Evolutionary conservation across 805 yeast genomes (phyloP).

Genomic region (Lachancea nothofagi): DNA sequence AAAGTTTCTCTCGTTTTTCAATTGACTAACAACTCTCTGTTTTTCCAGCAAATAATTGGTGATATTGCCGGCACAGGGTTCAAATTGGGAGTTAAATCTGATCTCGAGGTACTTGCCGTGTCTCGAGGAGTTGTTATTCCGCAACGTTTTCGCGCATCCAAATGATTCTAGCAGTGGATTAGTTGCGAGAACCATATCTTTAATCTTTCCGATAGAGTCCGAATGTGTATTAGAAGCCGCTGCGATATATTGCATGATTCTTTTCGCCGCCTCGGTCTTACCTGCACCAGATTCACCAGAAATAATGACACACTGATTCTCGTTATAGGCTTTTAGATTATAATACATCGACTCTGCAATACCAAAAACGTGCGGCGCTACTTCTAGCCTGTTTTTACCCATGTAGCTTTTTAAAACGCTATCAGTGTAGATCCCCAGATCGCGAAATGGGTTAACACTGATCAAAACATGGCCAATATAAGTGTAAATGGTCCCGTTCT

Average conservation of each 20-base stretch:
- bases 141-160: slow-evolving; percentile 96
- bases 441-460: slow-evolving; percentile 94
- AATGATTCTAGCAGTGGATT: slow-evolving; percentile 97
- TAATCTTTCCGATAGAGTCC: slow-evolving; percentile 73
- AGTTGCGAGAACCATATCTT: slow-evolving; percentile 96
- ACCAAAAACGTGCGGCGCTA: slow-evolving; percentile 97
- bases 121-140: slow-evolving; percentile 96
- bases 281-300: slow-evolving; percentile 99
- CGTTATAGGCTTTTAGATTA: slow-evolving; percentile 88
- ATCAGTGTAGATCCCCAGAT: slow-evolving; percentile 89
- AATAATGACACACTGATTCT: slow-evolving; percentile 94
- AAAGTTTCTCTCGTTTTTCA: slow-evolving; percentile 87
- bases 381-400: slow-evolving; percentile 92
- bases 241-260: slow-evolving; percentile 95
- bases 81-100: slow-evolving; percentile 71
- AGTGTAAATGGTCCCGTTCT: slow-evolving; percentile 85
- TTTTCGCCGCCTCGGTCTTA: slow-evolving; percentile 95
- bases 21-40: slow-evolving; percentile 95
- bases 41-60: slow-evolving; percentile 92
- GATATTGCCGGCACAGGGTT: slow-evolving; percentile 92
- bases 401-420: slow-evolving; percentile 68
- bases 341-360: slow-evolving; percentile 97
- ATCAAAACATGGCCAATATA: slow-evolving; percentile 92
- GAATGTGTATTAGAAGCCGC: slow-evolving; percentile 68
- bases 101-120: slow-evolving; percentile 96